A percentile compares a stretch with the other conserved stretches of the same genome.
Conservation (phyloP, 2,329 filamentous ascomycete species). For the Fusarium graminum region DNA sequence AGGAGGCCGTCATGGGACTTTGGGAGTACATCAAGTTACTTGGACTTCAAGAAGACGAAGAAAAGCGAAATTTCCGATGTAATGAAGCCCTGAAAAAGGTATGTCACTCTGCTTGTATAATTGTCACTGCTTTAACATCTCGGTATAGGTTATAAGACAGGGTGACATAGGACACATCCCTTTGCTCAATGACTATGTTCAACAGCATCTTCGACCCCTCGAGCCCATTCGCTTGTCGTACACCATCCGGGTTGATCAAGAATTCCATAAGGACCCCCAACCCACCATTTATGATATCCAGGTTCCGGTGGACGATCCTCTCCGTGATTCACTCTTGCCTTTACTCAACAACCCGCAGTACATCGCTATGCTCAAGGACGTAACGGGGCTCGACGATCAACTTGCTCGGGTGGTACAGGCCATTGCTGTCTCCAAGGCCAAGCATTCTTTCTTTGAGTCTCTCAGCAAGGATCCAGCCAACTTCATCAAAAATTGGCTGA, state of each 20-base stretch:
- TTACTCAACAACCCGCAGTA: conserved; percentile 78
- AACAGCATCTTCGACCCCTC: conserved; percentile 81
- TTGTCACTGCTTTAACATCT: conserved; percentile 44
- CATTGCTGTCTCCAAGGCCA: conserved; percentile 85
- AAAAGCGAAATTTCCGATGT: conserved; percentile 92
- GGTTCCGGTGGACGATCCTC: conserved; percentile 85
- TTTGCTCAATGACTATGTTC: conserved; percentile 82
- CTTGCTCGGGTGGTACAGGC: conserved; percentile 86
- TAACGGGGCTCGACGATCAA: conserved; percentile 84
- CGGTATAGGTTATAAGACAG: conserved; percentile 74
- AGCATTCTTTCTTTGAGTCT: conserved; percentile 86
- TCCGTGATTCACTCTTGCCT: conserved; percentile 74
- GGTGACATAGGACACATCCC: conserved; percentile 88
- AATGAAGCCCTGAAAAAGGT: conserved; percentile 85
- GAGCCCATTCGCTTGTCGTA: conserved; percentile 87
- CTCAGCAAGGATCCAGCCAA: conserved; percentile 84
- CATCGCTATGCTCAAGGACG: conserved; percentile 79
- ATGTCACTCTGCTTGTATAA: conserved; percentile 48
- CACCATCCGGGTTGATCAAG: conserved; percentile 92
- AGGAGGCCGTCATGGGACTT: conserved; percentile 88
- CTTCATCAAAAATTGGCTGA: conserved; percentile 90
- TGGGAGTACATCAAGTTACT: conserved; percentile 95
- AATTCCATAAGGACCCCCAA: conserved; percentile 79
- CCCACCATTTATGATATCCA: conserved; percentile 92
- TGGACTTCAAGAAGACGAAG: conserved; percentile 92